Conservation (phyloP, 176 grass and related monocot genomes). For the Carex pumila region DNA sequence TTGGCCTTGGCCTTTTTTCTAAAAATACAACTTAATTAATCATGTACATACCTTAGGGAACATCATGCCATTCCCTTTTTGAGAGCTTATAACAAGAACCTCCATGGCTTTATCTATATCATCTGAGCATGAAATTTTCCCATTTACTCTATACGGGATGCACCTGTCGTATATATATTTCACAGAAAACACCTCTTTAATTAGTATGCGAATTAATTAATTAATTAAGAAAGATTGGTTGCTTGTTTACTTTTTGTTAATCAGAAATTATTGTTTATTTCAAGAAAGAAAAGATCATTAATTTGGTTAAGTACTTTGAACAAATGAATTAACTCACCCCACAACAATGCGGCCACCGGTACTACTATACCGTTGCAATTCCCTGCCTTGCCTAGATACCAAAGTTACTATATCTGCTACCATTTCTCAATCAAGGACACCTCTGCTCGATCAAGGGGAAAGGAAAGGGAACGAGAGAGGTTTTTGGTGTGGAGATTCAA, state of each 20-base stretch:
- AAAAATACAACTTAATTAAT: too few relatives aligned
- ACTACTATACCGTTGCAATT: constrained; percentile 35
- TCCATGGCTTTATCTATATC: constrained; percentile 33
- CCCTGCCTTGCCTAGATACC: constrained; percentile 37
- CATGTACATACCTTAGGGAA: constrained; percentile 27
- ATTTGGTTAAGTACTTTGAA: background rate
- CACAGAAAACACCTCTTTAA: background rate
- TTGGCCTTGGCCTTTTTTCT: too few relatives aligned
- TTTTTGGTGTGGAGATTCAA: background rate
- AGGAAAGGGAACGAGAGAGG: background rate
- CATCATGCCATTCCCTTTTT: constrained; percentile 44
- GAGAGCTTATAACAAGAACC: constrained; percentile 44
- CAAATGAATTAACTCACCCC: constrained; percentile 22
- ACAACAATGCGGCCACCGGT: constrained; percentile 36
- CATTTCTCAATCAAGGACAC: background rate
- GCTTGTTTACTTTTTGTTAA: too few relatives aligned
- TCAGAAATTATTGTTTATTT: too few relatives aligned
- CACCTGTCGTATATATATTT: constrained; percentile 18
- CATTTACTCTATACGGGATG: constrained; percentile 39
- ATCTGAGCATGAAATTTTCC: constrained; percentile 11
- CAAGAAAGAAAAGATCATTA: background rate
- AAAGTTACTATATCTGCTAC: background rate
- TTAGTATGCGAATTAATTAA: too few relatives aligned
- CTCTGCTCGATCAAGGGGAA: too few relatives aligned
- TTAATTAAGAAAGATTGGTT: too few relatives aligned